Base-by-base conservation (phyloP, 352 stramenopile species). In the Thalassiosira hispida region DNA sequence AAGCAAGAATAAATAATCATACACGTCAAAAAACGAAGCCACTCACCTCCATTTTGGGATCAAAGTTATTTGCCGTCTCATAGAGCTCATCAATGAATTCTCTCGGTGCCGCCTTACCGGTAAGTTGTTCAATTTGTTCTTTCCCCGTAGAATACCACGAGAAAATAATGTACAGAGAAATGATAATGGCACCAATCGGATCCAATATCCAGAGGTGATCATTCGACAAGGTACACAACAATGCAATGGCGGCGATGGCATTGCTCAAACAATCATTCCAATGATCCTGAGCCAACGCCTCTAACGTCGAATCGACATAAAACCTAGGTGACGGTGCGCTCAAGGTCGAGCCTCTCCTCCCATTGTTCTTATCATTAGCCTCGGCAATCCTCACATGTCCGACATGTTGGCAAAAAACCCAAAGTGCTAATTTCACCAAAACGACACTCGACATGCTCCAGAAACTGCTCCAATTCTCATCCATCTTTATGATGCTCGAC, bases 241-340 rank as follows among this genome's bases (percentile, higher is more conserved):
- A 78, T 44, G 96, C 96, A 7, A 94, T 71, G 2, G 97, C 93
- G 1, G 96, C 96, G 0, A 98, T 92, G 7, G 77, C 86, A 69
- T 99, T 99, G 79, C 90, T 97, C 22, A 98, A 93, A 46, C 96
- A 95, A 81, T 99, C 97, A 86, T 99, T 99, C 76, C 95, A 96
- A 74, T 99, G 97, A 89, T 99, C 97, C 92, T 98, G 85, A 16
- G 76, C 88, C 56, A 95, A 71, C 0, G 92, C 91, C 69, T 93
- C 90, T 20, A 95, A 57, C 5, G 87, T 93, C 2, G 87, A 82
- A 78, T 93, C 83, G 11, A 85, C 65, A 29, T 62, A 70, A 42
- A 70, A 81, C 20, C 22, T 47, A 9, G 61, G 12, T 4, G 31
- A 20, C 1, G 56, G 7, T 4, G 56, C n/a, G n/a, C n/a, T 16